phyloP scores from a whole-genome alignment of 495 filamentous ascomycete species.

The Lasiosphaeria ovina region DNA sequence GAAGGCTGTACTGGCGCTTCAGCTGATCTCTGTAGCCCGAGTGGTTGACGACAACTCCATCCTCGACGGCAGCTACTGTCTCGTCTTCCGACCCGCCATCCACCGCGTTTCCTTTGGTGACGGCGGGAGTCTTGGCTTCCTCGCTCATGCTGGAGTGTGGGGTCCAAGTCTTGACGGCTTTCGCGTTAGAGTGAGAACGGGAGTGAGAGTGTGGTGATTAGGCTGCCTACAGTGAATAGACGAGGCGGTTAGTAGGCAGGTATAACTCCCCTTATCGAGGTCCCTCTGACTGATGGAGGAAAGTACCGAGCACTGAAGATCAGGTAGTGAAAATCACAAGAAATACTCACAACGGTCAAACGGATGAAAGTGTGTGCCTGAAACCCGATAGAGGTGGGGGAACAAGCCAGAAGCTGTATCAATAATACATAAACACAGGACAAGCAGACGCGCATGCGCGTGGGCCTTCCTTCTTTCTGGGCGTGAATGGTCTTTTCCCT shows the following conservation, averaged over 20 bases:
- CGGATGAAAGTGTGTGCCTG: too few species aligned
- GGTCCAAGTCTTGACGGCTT: background rate
- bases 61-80: constrained; percentile 34
- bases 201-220: background rate
- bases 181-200: background rate
- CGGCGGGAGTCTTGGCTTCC: constrained; percentile 1
- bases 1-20: constrained; percentile 53
- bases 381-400: too few species aligned
- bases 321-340: too few species aligned
- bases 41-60: constrained; percentile 47
- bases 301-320: too few species aligned
- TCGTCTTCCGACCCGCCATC: constrained; percentile 32
- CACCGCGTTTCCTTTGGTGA: constrained; percentile 2
- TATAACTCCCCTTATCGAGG: too few species aligned
- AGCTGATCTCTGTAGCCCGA: constrained; percentile 58
- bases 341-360: too few species aligned
- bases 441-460: too few species aligned
- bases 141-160: constrained; percentile 6
- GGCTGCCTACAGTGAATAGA: background rate
- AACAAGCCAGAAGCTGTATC: too few species aligned
- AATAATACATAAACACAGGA: too few species aligned
- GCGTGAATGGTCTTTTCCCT: too few species aligned
- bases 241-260: background rate
- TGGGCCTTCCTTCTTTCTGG: too few species aligned
- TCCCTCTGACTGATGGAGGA: too few species aligned